Base-by-base conservation (phyloP, 140 eudicot species). In the Anethum foeniculum region DNA sequence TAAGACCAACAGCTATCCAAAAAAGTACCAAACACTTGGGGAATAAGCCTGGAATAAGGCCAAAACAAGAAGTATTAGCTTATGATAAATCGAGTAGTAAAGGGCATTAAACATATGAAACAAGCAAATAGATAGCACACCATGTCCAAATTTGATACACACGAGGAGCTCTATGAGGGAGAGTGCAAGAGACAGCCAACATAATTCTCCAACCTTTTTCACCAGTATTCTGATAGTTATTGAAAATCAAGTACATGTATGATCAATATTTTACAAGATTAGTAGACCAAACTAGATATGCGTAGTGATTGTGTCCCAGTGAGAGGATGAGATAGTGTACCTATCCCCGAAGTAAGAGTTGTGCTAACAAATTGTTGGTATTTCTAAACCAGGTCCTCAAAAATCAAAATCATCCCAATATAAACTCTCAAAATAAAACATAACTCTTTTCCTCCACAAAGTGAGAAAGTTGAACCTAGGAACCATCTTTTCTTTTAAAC, bases 181-280 rank as follows among this genome's bases (percentile, higher is more conserved):
- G 71, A 95, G 93, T 34, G 97, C 99, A 80, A 95, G 82, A 0
- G 97, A 90, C 80, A 91, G 96, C 97, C 99, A 92, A 77, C 97
- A 92, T 85, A 88, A 89, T 77, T 97, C 90, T 80, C 97, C 97
- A 44, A 95, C 96, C 87, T 90, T 95, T 81, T 95, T 90, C 68
- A 90, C 90, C 1, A 92, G 90, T 88, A 89, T 90, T 80, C 93
- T 95, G 84, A 51, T 25, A 65, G 28, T 4, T 58, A 52, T 23
- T 23, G 3, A 58, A 23, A 30, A 27, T 65, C 72, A 64, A n/a
- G 71, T 28, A 11, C 4, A 12, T n/a, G 38, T 25, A 60, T 9
- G 3, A n/a, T 11, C 30, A 5, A 65, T 65, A 11, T 65, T 13
- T 11, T 6, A 28, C 72, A 65, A 30, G 39, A 36, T 28, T 64